Evolutionary conservation across 805 yeast species (phyloP).

Genomic region (Torulaspora microellipsoides): DNA sequence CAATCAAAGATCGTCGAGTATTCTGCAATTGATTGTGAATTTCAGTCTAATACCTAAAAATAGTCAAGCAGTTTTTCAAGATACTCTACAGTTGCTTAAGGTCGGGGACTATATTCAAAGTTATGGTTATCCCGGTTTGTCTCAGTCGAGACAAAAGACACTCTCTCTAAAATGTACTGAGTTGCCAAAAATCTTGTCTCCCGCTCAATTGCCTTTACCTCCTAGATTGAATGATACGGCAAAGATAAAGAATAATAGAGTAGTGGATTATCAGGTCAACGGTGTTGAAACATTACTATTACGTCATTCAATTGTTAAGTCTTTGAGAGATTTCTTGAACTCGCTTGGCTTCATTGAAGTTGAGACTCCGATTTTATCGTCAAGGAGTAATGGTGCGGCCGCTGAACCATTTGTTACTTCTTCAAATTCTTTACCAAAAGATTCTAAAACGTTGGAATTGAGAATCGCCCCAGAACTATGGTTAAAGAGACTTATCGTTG

Average conservation of each 20-base stretch:
- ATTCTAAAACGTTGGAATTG: conserved; percentile 44
- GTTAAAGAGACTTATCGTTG: conserved; percentile 76
- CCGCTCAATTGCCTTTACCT: conserved; percentile 69
- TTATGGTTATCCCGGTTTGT: conserved; percentile 66
- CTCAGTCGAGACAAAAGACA: conserved; percentile 48
- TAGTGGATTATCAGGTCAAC: conserved; percentile 67
- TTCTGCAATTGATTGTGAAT: conserved; percentile 28
- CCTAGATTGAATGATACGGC: conserved; percentile 52
- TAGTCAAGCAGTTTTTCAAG: background rate
- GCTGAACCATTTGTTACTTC: conserved; percentile 79
- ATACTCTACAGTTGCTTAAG: conserved; percentile 37
- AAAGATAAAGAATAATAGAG: conserved; percentile 61
- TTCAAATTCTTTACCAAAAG: conserved; percentile 33
- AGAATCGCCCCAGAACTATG: conserved; percentile 95
- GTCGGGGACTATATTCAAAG: conserved; percentile 71
- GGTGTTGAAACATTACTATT: conserved; percentile 42
- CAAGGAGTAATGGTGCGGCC: conserved; percentile 80
- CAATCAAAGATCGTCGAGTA: conserved; percentile 7
- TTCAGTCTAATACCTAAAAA: conserved; percentile 7
- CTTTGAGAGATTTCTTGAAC: conserved; percentile 55
- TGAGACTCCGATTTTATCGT: conserved; percentile 77
- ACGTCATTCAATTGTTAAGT: conserved; percentile 51
- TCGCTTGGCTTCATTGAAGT: conserved; percentile 66
- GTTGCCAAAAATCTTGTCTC: conserved; percentile 54
- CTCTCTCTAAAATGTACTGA: conserved; percentile 57